These are phyloP conservation scores for Aspergillus sp. DNA, from an alignment of 2,329 filamentous ascomycete species.

Conservation along the genomic window DNA sequence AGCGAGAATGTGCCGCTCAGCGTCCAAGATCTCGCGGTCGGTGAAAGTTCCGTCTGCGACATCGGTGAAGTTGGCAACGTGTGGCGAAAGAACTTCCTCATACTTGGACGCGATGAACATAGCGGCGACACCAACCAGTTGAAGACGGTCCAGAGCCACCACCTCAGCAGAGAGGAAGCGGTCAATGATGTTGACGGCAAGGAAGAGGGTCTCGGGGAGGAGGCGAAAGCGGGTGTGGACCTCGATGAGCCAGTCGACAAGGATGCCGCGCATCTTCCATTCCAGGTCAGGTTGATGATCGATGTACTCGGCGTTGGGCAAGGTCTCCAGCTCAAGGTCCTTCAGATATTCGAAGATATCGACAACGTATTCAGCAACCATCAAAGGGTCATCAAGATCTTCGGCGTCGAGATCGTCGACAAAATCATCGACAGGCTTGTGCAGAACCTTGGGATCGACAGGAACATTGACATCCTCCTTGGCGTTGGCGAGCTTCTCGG, in stretches of 20 bases:
- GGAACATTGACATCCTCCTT: slow-evolving; percentile 28
- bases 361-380: slow-evolving; percentile 95
- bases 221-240: slow-evolving; percentile 97
- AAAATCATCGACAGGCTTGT: slow-evolving; percentile 40
- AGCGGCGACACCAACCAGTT: slow-evolving; percentile 94
- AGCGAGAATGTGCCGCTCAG: slow-evolving; percentile 90
- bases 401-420: slow-evolving; percentile 73
- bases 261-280: slow-evolving; percentile 97
- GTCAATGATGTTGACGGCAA: slow-evolving; percentile 97
- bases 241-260: slow-evolving; percentile 97
- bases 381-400: slow-evolving; percentile 88
- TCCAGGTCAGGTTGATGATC: slow-evolving; percentile 90
- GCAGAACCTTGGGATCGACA: slow-evolving; percentile 42
- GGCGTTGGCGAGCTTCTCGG: slow-evolving; percentile 36
- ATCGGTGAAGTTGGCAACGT: slow-evolving; percentile 95
- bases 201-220: slow-evolving; percentile 92
- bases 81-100: slow-evolving; percentile 94
- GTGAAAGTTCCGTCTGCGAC: slow-evolving; percentile 96
- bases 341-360: slow-evolving; percentile 97
- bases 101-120: slow-evolving; percentile 99
- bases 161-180: slow-evolving; percentile 95
- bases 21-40: slow-evolving; percentile 91
- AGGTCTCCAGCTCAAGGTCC: slow-evolving; percentile 76
- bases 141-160: slow-evolving; percentile 91
- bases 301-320: slow-evolving; percentile 95